These are phyloP conservation scores for Lipomyces anomalus DNA, from an alignment of 805 yeast species.

Conservation along the genomic window DNA sequence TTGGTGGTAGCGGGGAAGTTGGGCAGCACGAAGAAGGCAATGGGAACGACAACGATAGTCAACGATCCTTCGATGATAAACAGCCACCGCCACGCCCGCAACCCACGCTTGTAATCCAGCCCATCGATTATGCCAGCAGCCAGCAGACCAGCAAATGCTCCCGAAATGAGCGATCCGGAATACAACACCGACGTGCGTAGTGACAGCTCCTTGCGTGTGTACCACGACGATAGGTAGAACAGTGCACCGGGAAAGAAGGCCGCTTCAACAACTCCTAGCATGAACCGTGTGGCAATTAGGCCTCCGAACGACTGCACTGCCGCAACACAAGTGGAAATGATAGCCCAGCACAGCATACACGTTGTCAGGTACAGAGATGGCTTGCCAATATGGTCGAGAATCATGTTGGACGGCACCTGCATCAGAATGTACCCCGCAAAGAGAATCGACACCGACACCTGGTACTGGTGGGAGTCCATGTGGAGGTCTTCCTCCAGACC, in stretches of 20 bases:
- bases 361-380: constrained; percentile 48
- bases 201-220: constrained; percentile 46
- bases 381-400: constrained; percentile 42
- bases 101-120: constrained; percentile 39
- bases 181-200: constrained; percentile 46
- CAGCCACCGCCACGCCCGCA: constrained; percentile 51
- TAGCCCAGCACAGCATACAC: constrained; percentile 46
- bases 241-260: constrained; percentile 47
- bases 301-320: constrained; percentile 43
- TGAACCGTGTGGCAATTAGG: constrained; percentile 40
- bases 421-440: constrained; percentile 46
- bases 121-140: constrained; percentile 48
- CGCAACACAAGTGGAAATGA: constrained; percentile 42
- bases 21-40: constrained; percentile 46
- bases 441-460: constrained; percentile 46
- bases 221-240: constrained; percentile 51
- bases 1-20: constrained; percentile 51
- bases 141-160: constrained; percentile 51
- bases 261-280: constrained; percentile 46
- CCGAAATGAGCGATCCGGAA: constrained; percentile 45
- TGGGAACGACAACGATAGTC: constrained; percentile 43
- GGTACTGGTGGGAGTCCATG: constrained; percentile 38
- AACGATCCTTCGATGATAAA: constrained; percentile 52
- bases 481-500: constrained; percentile 40
- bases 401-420: constrained; percentile 47